Percentiles rank a stretch among this genome's conserved stretches.
Conservation (phyloP, 1,139 yeast genomes). For the Taphrina deformans region DNA sequence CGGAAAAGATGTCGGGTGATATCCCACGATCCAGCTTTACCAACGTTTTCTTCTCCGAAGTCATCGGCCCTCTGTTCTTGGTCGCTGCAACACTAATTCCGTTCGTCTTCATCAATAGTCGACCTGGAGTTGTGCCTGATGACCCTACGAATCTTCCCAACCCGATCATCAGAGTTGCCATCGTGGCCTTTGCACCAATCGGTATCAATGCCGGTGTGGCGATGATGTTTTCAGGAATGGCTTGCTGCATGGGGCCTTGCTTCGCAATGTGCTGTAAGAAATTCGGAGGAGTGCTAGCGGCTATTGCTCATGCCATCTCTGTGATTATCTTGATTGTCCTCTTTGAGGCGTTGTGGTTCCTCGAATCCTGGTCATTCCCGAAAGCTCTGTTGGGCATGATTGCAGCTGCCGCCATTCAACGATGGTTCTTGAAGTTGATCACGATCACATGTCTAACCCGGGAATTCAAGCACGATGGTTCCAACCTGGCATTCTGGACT, state of each 20-base stretch:
- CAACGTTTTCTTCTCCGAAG: constrained; percentile 81
- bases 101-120: constrained; percentile 90
- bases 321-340: constrained; percentile 56
- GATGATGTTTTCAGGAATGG: constrained; percentile 66
- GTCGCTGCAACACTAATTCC: constrained; percentile 92
- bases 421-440: constrained; percentile 81
- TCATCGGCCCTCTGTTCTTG: constrained; percentile 77
- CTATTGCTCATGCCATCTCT: constrained; percentile 88
- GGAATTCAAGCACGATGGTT: constrained; percentile 95
- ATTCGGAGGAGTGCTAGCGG: constrained; percentile 97
- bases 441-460: constrained; percentile 80
- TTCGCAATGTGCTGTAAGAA: constrained; percentile 94
- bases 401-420: constrained; percentile 82
- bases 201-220: constrained; percentile 76
- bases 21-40: constrained; percentile 90
- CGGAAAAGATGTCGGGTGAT: constrained; percentile 91
- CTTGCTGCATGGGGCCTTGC: constrained; percentile 97
- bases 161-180: constrained; percentile 78
- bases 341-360: constrained; percentile 83
- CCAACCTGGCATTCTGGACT: constrained; percentile 98
- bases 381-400: constrained; percentile 85
- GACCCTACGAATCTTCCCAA: constrained; percentile 55
- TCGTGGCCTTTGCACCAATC: constrained; percentile 90
- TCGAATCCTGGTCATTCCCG: constrained; percentile 86
- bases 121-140: constrained; percentile 62